A percentile compares a stretch with the other conserved stretches of the same genome.
Conservation (phyloP, 2,329 filamentous ascomycete genomes). For the Hymenoscyphus salicellus region DNA sequence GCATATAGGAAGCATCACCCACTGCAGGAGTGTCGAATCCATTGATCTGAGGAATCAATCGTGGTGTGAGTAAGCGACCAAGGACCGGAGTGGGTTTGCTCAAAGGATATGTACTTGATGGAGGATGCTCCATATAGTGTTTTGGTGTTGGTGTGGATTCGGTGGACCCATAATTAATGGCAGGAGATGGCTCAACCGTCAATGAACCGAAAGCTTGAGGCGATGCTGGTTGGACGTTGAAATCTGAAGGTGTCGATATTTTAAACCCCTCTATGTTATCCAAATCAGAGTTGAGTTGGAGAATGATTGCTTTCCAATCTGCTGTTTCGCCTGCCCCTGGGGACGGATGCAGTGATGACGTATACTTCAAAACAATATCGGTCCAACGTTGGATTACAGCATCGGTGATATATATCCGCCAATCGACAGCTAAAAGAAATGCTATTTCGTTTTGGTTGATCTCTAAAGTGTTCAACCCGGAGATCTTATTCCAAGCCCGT, state of each 20-base stretch:
- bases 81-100: slow-evolving; percentile 51
- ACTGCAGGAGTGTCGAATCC: slow-evolving; percentile 60
- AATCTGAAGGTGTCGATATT: too few species aligned
- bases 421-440: slow-evolving; percentile 85
- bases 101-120: slow-evolving; percentile 43
- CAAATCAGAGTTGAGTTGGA: slow-evolving; percentile 54
- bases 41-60: slow-evolving; percentile 54
- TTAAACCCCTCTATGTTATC: slow-evolving; percentile 59
- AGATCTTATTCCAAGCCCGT: slow-evolving; percentile 98
- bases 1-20: slow-evolving; percentile 51
- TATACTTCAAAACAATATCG: slow-evolving; percentile 82
- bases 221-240: too few species aligned
- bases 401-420: slow-evolving; percentile 92
- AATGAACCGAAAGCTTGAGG: too few species aligned
- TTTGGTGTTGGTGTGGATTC: slow-evolving; percentile 45
- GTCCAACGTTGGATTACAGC: slow-evolving; percentile 89
- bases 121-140: slow-evolving; percentile 49
- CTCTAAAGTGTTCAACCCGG: slow-evolving; percentile 85
- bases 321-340: slow-evolving; percentile 46
- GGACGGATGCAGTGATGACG: slow-evolving; percentile 54
- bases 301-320: slow-evolving; percentile 58
- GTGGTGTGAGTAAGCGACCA: slow-evolving; percentile 56
- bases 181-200: too few species aligned
- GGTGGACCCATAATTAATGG: slow-evolving; percentile 41
- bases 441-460: slow-evolving; percentile 97